Evolutionary conservation across 768 basidiomycete genomes (phyloP).

Genomic region (Mrakia gelida): DNA sequence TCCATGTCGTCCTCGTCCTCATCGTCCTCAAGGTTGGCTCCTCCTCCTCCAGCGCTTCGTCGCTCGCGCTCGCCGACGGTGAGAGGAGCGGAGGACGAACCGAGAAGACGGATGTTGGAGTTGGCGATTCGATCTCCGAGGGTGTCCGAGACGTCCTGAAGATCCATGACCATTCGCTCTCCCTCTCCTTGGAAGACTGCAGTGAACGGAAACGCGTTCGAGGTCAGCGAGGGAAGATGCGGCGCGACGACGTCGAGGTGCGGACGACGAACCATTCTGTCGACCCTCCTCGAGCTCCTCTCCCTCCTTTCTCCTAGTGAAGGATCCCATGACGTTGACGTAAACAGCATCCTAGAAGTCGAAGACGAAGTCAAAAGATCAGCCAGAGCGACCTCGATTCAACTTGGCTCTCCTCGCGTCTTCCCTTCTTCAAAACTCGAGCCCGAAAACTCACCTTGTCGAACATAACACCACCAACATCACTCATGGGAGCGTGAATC

Average conservation of each 20-base stretch:
- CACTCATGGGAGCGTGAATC: slow-evolving; percentile 97
- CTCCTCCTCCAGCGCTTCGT: slow-evolving; percentile 38
- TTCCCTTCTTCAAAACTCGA: neutral
- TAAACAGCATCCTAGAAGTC: slow-evolving; percentile 71
- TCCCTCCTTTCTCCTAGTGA: slow-evolving; percentile 59
- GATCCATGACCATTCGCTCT: slow-evolving; percentile 93
- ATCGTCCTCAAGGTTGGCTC: slow-evolving; percentile 44
- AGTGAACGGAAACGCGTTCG: slow-evolving; percentile 19
- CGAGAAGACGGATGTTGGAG: slow-evolving; percentile 78
- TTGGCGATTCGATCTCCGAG: slow-evolving; percentile 76
- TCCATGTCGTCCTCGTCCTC: slow-evolving; percentile 42
- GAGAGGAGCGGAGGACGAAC: slow-evolving; percentile 69
- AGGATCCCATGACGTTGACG: slow-evolving; percentile 94
- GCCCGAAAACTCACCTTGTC: slow-evolving; percentile 56
- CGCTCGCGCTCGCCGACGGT: slow-evolving; percentile 38
- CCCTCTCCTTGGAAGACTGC: slow-evolving; percentile 83
- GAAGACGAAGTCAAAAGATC: too few relatives aligned
- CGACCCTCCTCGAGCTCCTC: slow-evolving; percentile 54
- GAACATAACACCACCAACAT: slow-evolving; percentile 91
- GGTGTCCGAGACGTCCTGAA: slow-evolving; percentile 78
- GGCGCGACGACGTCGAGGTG: neutral
- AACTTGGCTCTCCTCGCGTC: neutral
- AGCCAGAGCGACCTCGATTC: neutral
- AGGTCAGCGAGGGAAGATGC: neutral
- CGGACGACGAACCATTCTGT: slow-evolving; percentile 29